Evolutionary conservation across 495 filamentous ascomycete species (phyloP).

Genomic region (Penicillium antarcticum): DNA sequence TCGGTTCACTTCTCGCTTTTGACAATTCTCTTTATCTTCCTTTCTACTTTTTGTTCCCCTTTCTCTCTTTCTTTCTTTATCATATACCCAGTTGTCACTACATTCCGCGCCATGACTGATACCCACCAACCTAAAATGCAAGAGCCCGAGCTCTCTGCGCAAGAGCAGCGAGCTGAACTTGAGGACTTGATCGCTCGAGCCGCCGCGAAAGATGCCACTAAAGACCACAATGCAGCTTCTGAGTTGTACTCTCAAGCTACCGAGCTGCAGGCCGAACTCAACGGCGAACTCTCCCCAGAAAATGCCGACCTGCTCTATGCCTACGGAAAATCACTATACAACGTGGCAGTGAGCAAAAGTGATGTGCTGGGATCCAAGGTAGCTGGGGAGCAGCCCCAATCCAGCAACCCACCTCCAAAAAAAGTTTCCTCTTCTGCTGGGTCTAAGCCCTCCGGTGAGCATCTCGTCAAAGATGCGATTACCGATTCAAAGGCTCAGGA

Average conservation of each 20-base stretch:
- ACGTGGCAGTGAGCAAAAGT: slow-evolving; percentile 88
- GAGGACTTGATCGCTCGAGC: slow-evolving; percentile 54
- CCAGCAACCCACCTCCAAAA: slow-evolving; percentile 25
- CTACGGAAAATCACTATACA: slow-evolving; percentile 90
- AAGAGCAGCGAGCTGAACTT: slow-evolving; percentile 29
- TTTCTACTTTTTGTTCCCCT: neutral
- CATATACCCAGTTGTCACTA: neutral
- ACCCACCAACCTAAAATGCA: slow-evolving; percentile 2
- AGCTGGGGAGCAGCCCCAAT: slow-evolving; percentile 51
- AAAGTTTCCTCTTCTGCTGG: slow-evolving; percentile 9
- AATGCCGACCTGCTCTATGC: slow-evolving; percentile 92
- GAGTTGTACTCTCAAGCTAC: slow-evolving; percentile 86
- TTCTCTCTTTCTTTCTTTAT: neutral
- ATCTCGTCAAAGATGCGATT: slow-evolving; percentile 29
- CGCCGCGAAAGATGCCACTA: slow-evolving; percentile 71
- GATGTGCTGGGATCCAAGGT: slow-evolving; percentile 88
- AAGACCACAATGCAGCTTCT: slow-evolving; percentile 78
- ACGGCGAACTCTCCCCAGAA: slow-evolving; percentile 83
- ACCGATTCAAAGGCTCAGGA: slow-evolving; percentile 21
- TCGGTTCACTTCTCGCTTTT: neutral
- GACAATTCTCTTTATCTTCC: neutral
- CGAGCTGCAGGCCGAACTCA: slow-evolving; percentile 83
- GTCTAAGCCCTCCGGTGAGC: slow-evolving; percentile 13
- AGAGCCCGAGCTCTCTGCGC: slow-evolving; percentile 1
- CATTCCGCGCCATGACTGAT: slow-evolving; percentile 20